Evolutionary conservation across 2,329 filamentous ascomycete species (phyloP).

Genomic region (Colletotrichum simmondsii): DNA sequence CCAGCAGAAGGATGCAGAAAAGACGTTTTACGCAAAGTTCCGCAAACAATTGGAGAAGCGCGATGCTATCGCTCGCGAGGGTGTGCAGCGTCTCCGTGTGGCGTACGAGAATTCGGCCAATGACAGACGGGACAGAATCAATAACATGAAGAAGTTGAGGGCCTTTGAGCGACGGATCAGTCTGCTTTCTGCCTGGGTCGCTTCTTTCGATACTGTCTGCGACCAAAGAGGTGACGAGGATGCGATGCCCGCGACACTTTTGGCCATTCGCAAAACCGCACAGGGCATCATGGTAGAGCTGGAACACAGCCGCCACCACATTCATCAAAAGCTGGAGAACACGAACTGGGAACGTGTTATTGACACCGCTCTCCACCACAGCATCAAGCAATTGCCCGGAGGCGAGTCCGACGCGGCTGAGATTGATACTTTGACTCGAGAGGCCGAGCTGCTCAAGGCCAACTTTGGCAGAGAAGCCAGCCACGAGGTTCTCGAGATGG

Average conservation of each 20-base stretch:
- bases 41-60: conserved; percentile 90
- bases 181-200: conserved; percentile 91
- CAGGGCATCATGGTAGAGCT: conserved; percentile 89
- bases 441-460: conserved; percentile 86
- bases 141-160: conserved; percentile 83
- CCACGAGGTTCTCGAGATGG: conserved; percentile 81
- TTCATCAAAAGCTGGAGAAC: conserved; percentile 84
- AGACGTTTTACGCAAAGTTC: conserved; percentile 86
- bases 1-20: conserved; percentile 90
- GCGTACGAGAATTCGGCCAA: conserved; percentile 84
- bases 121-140: conserved; percentile 83
- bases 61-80: conserved; percentile 79
- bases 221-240: conserved; percentile 77
- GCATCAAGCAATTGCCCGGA: conserved; percentile 79
- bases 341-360: conserved; percentile 88
- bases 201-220: conserved; percentile 86
- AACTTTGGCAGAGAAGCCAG: conserved; percentile 86
- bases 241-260: conserved; percentile 74
- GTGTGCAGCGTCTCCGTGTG: conserved; percentile 79
- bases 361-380: conserved; percentile 88
- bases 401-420: conserved; percentile 77
- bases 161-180: conserved; percentile 87
- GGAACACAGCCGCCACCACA: conserved; percentile 89
- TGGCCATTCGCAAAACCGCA: conserved; percentile 86
- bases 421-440: conserved; percentile 77